Evolutionary conservation across 768 basidiomycete genomes (phyloP), one percentile per base, ranked within the genome.

Genomic region (Lanmaoa rubissima): DNA sequence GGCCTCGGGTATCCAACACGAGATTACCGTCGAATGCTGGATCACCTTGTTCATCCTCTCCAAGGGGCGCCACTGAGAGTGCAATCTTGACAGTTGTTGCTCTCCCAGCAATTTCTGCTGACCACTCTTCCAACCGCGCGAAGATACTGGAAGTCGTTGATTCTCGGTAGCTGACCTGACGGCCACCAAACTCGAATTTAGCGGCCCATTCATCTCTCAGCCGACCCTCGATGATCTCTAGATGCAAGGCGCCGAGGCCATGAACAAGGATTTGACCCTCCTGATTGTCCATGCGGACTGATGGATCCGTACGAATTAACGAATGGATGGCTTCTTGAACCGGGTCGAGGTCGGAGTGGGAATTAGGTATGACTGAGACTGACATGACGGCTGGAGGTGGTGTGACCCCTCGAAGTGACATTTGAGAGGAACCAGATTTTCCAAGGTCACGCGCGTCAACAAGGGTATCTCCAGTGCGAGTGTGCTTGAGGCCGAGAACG

Each of bases 221-320:
- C 42, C 93, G 81, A n/a, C 85, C 82, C 71, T 91, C 90, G 11
- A 93, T 79, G 53, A 94, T 93, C 70, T 94, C 92, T n/a, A 94
- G 80, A 66, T 94, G 92, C 13, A 94, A 79, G 32, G 88, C 83
- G 14, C 92, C 92, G 41, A 94, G 82, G 2, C 92, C 92, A 61
- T 94, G 90, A 1, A 92, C 79, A 32, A 94, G 79, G 35, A 92
- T 76, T 64, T 94, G 92, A 1, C 91, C 92, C 61, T 94, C 92
- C 53, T 90, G 86, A 3, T 76, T 74, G 52, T 93, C 92, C 32
- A 86, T 77, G 19, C 93, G 86, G 31, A 93, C 82, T 1, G 91
- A 93, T n/a, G 92, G 92, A 65, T 94, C 92, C 1, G 93, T 94
- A n/a, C 92, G 86, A 17, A 83, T 76, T 28, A 94, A 75, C 1